Evolutionary conservation across 805 yeast genomes (phyloP).

Genomic region (Hanseniaspora lindneri): DNA sequence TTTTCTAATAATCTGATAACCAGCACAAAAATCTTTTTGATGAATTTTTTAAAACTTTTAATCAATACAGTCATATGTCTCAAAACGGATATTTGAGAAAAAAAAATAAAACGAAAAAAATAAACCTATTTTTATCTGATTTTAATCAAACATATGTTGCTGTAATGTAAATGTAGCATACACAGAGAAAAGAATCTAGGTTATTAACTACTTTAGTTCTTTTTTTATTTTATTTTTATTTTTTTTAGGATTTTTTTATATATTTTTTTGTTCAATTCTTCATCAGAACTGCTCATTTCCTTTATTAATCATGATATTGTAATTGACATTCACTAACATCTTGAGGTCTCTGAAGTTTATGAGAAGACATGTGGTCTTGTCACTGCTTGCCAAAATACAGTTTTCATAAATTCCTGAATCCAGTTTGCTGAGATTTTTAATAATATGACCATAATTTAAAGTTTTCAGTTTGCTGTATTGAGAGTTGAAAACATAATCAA

Average conservation of each 20-base stretch:
- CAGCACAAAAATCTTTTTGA: too few relatives aligned
- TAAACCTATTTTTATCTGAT: too few relatives aligned
- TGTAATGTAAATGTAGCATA: too few relatives aligned
- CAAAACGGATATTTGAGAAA: too few relatives aligned
- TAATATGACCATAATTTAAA: constrained; percentile 70
- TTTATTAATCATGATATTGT: not conserved
- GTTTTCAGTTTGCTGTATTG: constrained; percentile 69
- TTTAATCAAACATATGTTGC: too few relatives aligned
- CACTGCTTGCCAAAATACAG: constrained; percentile 65
- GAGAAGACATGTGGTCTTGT: constrained; percentile 74
- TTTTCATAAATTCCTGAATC: constrained; percentile 88
- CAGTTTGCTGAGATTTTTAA: constrained; percentile 68
- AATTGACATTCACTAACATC: constrained; percentile 43
- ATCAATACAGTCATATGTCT: too few relatives aligned
- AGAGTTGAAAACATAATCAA: constrained; percentile 71
- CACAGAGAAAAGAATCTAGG: too few relatives aligned
- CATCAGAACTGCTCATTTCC: not conserved
- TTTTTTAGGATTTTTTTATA: not conserved
- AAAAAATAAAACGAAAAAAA: too few relatives aligned
- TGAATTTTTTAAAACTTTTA: too few relatives aligned
- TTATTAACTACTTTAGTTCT: not conserved
- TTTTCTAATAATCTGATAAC: too few relatives aligned
- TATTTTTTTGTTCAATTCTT: not conserved
- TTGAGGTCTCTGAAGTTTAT: constrained; percentile 75
- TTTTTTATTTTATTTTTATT: not conserved